phyloP scores from a whole-genome alignment of 441 rosid species.

The Raphanus hybrid region DNA sequence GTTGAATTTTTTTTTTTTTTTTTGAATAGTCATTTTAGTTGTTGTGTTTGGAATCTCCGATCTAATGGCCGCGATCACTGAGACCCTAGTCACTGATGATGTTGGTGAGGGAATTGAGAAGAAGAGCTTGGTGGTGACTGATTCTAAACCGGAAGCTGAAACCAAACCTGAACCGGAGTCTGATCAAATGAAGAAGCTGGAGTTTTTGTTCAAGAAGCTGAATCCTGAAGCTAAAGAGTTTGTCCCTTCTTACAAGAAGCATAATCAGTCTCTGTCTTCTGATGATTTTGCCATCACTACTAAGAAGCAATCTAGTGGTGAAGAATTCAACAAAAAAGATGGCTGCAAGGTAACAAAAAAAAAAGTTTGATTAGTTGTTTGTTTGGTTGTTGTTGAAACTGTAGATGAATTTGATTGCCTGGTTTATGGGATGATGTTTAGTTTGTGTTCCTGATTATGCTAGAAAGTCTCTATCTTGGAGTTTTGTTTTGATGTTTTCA shows the following conservation, averaged over 20 bases:
- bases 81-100: not conserved
- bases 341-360: not conserved
- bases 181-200: constrained; percentile 26
- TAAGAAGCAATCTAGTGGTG: constrained; percentile 25
- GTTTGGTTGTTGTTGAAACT: not conserved
- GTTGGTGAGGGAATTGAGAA: not conserved
- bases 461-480: constrained; percentile 3
- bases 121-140: constrained; percentile 1
- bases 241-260: constrained; percentile 35
- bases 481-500: not conserved
- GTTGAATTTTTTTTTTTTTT: constrained; percentile 24
- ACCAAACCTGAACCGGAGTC: constrained; percentile 12
- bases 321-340: constrained; percentile 18
- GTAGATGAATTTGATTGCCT: constrained; percentile 1
- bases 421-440: constrained; percentile 3
- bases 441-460: constrained; percentile 3
- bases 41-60: not conserved
- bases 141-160: constrained; percentile 22
- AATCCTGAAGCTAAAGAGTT: constrained; percentile 37
- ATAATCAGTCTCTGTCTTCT: constrained; percentile 23
- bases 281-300: constrained; percentile 8
- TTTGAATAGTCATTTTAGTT: not conserved
- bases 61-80: constrained; percentile 35
- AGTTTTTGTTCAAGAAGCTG: constrained; percentile 23
- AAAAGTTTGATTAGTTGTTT: not conserved